Evolutionary conservation across 148 eudicot species (phyloP).

Genomic region (Rhododendron ferrugineum): DNA sequence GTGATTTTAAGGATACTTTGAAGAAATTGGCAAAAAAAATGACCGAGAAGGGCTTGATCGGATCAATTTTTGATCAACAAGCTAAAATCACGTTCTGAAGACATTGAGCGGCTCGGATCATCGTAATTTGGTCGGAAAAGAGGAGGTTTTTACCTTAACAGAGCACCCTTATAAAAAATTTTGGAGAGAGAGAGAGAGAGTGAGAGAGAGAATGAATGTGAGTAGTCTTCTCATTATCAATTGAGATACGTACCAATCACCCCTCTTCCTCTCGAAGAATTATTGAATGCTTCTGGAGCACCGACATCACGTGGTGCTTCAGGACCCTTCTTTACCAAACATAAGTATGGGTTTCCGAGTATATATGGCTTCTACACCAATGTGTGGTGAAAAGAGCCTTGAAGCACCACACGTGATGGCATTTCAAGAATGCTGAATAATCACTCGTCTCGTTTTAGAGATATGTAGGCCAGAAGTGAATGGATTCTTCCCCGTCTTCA

Average conservation of each 20-base stretch:
- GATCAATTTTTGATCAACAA: too few species aligned
- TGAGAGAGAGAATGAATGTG: conserved; percentile 10
- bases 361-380: background rate
- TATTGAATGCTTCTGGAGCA: background rate
- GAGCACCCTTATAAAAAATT: too few species aligned
- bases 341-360: background rate
- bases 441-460: background rate
- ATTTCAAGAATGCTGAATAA: background rate
- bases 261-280: background rate
- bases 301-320: background rate
- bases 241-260: conserved; percentile 23
- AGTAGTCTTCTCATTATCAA: conserved; percentile 24
- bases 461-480: too few species aligned
- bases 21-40: too few species aligned
- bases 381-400: background rate
- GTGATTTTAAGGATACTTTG: too few species aligned
- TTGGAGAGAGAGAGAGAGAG: conserved; percentile 5
- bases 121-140: too few species aligned
- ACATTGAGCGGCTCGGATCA: too few species aligned
- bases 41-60: too few species aligned
- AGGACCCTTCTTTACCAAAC: background rate
- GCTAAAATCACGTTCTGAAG: too few species aligned
- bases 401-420: background rate
- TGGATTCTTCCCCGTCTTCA: background rate
- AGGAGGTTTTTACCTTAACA: too few species aligned